phyloP scores from a whole-genome alignment of 208 protist genomes.

The Trypanosoma avium region DNA sequence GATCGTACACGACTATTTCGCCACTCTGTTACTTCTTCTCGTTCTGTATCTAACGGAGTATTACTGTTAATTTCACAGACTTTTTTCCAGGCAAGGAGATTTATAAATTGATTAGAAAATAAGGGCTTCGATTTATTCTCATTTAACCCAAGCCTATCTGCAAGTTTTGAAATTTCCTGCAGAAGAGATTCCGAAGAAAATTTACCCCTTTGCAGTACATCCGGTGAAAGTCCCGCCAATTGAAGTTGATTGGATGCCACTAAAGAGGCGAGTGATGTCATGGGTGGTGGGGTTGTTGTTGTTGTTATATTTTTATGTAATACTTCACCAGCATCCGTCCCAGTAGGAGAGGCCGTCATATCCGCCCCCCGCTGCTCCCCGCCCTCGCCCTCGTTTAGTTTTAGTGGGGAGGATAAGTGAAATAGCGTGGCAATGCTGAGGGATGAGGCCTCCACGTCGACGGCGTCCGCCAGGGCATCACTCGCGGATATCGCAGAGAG shows the following conservation, averaged over 20 bases:
- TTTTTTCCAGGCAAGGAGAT: conserved; percentile 78
- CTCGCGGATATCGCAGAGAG: conserved; percentile 56
- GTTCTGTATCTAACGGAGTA: not conserved
- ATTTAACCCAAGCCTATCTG: conserved; percentile 36
- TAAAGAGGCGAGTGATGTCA: conserved; percentile 56
- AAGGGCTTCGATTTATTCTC: conserved; percentile 59
- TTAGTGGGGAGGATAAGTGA: no score
- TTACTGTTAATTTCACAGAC: conserved; percentile 67
- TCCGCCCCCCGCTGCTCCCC: conserved; percentile 10
- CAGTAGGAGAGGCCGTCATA: not conserved
- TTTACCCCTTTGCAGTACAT: conserved; percentile 42
- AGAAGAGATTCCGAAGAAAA: conserved; percentile 71
- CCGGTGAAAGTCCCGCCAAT: conserved; percentile 46
- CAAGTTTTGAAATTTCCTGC: conserved; percentile 48
- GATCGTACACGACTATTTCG: conserved; percentile 19
- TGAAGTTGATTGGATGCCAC: conserved; percentile 65
- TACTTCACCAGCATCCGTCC: no score
- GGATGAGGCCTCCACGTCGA: conserved; percentile 70
- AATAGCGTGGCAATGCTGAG: conserved; percentile 66
- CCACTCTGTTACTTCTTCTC: not conserved
- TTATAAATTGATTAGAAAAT: conserved; percentile 88
- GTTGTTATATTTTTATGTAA: no score
- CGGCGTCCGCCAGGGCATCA: conserved; percentile 75
- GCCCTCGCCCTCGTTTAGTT: conserved; percentile 6
- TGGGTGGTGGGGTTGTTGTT: conserved; percentile 7